Evolutionary conservation across 2,329 filamentous ascomycete genomes (phyloP).

Genomic region (Lasiodiplodia gonubiensis): DNA sequence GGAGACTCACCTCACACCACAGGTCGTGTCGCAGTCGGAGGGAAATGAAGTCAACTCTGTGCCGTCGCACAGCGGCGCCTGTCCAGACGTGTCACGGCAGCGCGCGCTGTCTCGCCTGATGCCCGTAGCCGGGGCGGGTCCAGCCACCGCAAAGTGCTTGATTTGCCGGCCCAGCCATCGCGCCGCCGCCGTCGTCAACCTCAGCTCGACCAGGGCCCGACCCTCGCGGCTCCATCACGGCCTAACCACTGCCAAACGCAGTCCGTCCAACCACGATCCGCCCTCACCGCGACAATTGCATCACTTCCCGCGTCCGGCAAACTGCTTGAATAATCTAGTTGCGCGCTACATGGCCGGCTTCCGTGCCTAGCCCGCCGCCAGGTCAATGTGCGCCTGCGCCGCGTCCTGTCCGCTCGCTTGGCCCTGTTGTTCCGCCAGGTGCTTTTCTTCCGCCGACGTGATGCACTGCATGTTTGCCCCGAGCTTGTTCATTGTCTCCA

Average conservation of each 20-base stretch:
- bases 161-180: neutral
- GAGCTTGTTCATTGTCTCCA: constrained; percentile 97
- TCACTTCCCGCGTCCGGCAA: constrained; percentile 23
- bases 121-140: constrained; percentile 7
- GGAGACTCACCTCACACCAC: constrained; percentile 7
- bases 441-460: constrained; percentile 76
- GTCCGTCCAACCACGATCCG: neutral
- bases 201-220: constrained; percentile 24
- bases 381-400: constrained; percentile 36
- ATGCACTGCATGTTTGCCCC: constrained; percentile 86
- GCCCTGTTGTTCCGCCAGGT: constrained; percentile 55
- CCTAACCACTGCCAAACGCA: neutral
- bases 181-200: constrained; percentile 1
- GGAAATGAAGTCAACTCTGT: constrained; percentile 20
- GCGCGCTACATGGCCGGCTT: constrained; percentile 14
- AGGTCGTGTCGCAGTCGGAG: neutral
- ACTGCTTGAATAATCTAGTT: constrained; percentile 19
- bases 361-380: constrained; percentile 38
- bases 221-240: constrained; percentile 19
- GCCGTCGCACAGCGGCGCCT: constrained; percentile 3
- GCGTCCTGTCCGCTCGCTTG: constrained; percentile 21
- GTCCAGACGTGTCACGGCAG: constrained; percentile 1
- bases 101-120: constrained; percentile 15
- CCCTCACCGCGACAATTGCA: constrained; percentile 10
- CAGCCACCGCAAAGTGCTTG: constrained; percentile 21